phyloP scores from a whole-genome alignment of 1,284 basidiomycete species.

The Cryptococcus wingfieldii region DNA sequence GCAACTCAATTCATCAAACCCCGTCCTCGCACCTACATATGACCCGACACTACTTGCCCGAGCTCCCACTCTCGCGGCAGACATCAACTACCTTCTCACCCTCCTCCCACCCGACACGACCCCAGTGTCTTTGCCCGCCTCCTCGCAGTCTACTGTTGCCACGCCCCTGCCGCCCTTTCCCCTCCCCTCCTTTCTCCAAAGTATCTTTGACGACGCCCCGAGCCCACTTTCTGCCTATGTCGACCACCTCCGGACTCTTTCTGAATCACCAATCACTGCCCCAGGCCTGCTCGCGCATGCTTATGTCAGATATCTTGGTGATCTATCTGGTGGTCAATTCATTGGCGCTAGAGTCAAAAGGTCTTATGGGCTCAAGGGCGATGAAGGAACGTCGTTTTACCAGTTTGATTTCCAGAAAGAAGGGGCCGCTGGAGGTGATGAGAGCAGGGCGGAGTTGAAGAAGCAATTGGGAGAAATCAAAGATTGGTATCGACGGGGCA shows the following conservation, averaged over 20 bases:
- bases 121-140: slow-evolving; percentile 47
- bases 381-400: slow-evolving; percentile 64
- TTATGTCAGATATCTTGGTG: slow-evolving; percentile 81
- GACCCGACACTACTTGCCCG: slow-evolving; percentile 66
- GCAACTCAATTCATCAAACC: slow-evolving; percentile 60
- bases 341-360: slow-evolving; percentile 63
- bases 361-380: slow-evolving; percentile 60
- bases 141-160: not conserved
- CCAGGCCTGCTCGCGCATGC: slow-evolving; percentile 69
- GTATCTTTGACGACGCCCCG: slow-evolving; percentile 52
- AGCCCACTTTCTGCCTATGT: slow-evolving; percentile 57
- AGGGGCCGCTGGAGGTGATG: slow-evolving; percentile 52
- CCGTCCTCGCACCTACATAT: slow-evolving; percentile 63
- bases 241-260: slow-evolving; percentile 51
- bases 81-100: slow-evolving; percentile 63
- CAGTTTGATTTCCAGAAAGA: slow-evolving; percentile 58
- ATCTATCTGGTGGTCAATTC: slow-evolving; percentile 74
- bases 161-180: slow-evolving; percentile 58
- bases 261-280: slow-evolving; percentile 53
- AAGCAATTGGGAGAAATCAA: slow-evolving; percentile 63
- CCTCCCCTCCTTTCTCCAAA: slow-evolving; percentile 45
- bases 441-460: slow-evolving; percentile 22
- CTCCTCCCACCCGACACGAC: slow-evolving; percentile 20
- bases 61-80: slow-evolving; percentile 57
- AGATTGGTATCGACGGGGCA: slow-evolving; percentile 67